phyloP scores from a whole-genome alignment of 1,284 basidiomycete species.

The Crucibulum parvulum region DNA sequence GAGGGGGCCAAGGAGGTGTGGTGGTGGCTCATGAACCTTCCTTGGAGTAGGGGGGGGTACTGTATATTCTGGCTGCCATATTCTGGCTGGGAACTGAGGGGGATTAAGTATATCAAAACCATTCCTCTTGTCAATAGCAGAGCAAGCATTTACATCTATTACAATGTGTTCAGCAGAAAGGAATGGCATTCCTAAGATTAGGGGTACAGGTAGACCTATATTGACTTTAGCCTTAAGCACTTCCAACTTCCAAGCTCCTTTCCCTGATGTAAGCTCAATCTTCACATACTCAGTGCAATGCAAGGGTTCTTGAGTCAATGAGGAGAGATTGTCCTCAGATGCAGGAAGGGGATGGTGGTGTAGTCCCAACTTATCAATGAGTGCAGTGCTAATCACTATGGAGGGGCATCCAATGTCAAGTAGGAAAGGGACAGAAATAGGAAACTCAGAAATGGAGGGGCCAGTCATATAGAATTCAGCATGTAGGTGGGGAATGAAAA shows the following conservation, averaged over 20 bases:
- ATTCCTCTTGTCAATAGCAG: slow-evolving; percentile 17
- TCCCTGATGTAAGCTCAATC: slow-evolving; percentile 12
- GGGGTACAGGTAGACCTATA: slow-evolving; percentile 10
- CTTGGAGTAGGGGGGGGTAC: slow-evolving; percentile 2
- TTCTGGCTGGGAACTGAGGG: too few relatives aligned
- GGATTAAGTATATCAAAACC: slow-evolving; percentile 26
- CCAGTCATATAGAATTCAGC: slow-evolving; percentile 6
- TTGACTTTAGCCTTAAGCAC: slow-evolving; percentile 13
- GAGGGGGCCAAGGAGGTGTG: slow-evolving; percentile 3
- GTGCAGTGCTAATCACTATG: slow-evolving; percentile 12
- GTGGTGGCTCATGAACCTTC: slow-evolving; percentile 6
- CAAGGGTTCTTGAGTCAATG: background rate
- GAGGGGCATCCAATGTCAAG: slow-evolving; percentile 15
- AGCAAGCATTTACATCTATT: slow-evolving; percentile 14
- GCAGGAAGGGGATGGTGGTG: background rate
- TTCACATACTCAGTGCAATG: slow-evolving; percentile 9
- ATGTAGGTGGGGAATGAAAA: slow-evolving; percentile 4
- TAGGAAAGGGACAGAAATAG: slow-evolving; percentile 4
- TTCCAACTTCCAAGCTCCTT: slow-evolving; percentile 17
- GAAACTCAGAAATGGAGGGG: slow-evolving; percentile 9
- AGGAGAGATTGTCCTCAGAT: background rate
- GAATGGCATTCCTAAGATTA: slow-evolving; percentile 29
- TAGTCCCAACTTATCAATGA: slow-evolving; percentile 8
- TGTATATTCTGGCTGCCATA: too few relatives aligned
- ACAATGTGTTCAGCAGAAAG: slow-evolving; percentile 19